Conservation (phyloP, 169 alveolate species). For the Cryptosporidium sp. region DNA sequence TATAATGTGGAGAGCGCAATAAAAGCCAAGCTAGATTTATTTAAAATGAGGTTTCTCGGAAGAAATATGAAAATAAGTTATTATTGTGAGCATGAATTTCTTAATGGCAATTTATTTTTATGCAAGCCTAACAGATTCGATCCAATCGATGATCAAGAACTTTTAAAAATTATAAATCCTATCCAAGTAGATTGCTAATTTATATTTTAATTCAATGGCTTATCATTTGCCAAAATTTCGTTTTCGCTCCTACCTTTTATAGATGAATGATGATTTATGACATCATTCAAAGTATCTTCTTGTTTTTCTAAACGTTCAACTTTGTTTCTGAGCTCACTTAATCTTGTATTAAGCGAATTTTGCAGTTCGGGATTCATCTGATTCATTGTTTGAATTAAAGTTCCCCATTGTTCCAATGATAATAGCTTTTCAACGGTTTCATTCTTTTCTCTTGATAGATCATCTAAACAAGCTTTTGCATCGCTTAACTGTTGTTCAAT, state of each 20-base stretch:
- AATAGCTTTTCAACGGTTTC: slow-evolving; percentile 58
- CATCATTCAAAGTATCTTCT: slow-evolving; percentile 21
- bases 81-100: slow-evolving; percentile 39
- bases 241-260: not conserved
- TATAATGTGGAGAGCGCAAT: slow-evolving; percentile 44
- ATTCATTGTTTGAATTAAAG: slow-evolving; percentile 42
- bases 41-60: slow-evolving; percentile 60
- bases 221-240: not conserved
- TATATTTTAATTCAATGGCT: not conserved
- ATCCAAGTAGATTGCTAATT: not conserved
- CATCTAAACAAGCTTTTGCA: slow-evolving; percentile 13
- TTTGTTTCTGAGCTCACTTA: slow-evolving; percentile 28
- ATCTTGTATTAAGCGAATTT: slow-evolving; percentile 27
- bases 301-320: slow-evolving; percentile 34
- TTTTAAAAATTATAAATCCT: not conserved
- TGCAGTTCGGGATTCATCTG: slow-evolving; percentile 57
- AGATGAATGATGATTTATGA: slow-evolving; percentile 3
- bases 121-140: slow-evolving; percentile 5
- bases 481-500: slow-evolving; percentile 43
- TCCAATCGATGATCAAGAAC: slow-evolving; percentile 20
- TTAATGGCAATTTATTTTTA: not conserved
- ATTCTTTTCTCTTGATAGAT: slow-evolving; percentile 44
- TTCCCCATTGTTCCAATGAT: slow-evolving; percentile 64
- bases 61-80: slow-evolving; percentile 34
- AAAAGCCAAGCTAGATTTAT: slow-evolving; percentile 38